phyloP scores from a whole-genome alignment of 2,329 filamentous ascomycete species.

The Apiospora arundinis region DNA sequence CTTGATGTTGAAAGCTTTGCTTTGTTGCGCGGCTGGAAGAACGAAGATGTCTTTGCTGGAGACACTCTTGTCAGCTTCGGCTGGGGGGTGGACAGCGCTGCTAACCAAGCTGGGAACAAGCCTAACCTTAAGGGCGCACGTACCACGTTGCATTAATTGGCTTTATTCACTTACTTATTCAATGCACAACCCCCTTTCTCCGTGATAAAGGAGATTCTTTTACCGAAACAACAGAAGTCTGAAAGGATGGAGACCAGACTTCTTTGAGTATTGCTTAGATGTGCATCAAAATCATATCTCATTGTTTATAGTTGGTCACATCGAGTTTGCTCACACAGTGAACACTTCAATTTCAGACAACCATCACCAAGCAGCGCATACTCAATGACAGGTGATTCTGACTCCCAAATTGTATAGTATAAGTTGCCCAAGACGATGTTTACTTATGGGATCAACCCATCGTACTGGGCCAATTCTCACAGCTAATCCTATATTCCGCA shows the following conservation, averaged over 20 bases:
- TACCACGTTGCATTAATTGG: neutral
- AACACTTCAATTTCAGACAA: too few relatives aligned
- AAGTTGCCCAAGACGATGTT: too few relatives aligned
- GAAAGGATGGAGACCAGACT: too few relatives aligned
- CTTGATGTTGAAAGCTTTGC: slow-evolving; percentile 1
- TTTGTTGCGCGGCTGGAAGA: slow-evolving; percentile 11
- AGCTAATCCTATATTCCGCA: too few relatives aligned
- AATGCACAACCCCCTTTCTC: neutral
- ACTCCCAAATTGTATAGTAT: too few relatives aligned
- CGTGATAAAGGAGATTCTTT: neutral
- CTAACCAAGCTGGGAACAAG: neutral
- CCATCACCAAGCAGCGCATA: too few relatives aligned
- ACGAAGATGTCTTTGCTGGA: slow-evolving; percentile 14
- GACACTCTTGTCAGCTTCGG: slow-evolving; percentile 10
- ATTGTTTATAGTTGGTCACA: neutral
- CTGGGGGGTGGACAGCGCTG: neutral
- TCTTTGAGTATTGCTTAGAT: too few relatives aligned
- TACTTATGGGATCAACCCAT: too few relatives aligned
- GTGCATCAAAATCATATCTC: neutral
- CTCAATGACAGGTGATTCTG: too few relatives aligned
- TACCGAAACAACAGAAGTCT: too few relatives aligned
- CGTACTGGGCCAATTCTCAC: too few relatives aligned
- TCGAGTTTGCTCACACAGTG: too few relatives aligned
- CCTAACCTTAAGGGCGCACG: slow-evolving; percentile 2
- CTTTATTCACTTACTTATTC: neutral